A percentile compares a stretch with the other conserved stretches of the same genome.
Evolutionary conservation across 345 rosid species (phyloP).

Genomic region (Laguncularia racemosa): DNA sequence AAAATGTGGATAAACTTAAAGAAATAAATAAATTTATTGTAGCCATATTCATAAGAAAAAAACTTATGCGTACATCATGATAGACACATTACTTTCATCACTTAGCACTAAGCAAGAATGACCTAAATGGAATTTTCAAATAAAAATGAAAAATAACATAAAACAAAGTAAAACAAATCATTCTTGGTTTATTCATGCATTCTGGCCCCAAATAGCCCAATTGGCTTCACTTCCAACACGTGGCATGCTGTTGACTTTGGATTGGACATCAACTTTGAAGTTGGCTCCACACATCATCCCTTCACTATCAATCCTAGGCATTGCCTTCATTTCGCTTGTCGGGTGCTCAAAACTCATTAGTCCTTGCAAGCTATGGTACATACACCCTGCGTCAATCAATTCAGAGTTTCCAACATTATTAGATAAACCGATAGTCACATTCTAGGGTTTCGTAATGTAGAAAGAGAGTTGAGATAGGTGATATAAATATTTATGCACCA

Average conservation of each 20-base stretch:
- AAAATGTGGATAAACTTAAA: no score
- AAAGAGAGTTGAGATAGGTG: no score
- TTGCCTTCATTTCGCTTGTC: conserved; percentile 38
- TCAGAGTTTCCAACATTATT: not conserved
- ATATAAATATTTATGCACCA: no score
- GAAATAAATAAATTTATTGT: no score
- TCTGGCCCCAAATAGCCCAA: conserved; percentile 54
- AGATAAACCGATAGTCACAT: no score
- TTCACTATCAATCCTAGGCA: conserved; percentile 68
- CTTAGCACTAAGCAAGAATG: no score
- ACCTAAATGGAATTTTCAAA: no score
- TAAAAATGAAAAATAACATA: not conserved
- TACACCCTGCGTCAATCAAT: conserved; percentile 37
- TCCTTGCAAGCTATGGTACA: conserved; percentile 58
- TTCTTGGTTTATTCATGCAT: conserved; percentile 5
- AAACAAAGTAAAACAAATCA: not conserved
- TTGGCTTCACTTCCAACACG: conserved; percentile 72
- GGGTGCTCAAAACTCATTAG: conserved; percentile 69
- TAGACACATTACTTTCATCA: no score
- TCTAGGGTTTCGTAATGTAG: no score
- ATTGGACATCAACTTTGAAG: conserved; percentile 52
- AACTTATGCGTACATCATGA: no score
- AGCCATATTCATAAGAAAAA: no score
- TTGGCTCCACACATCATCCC: conserved; percentile 69
- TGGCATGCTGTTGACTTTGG: conserved; percentile 37